A percentile compares a stretch with the other conserved stretches of the same genome.
Conservation (phyloP, 257 asterid species). For the Solanum stenotomum region DNA sequence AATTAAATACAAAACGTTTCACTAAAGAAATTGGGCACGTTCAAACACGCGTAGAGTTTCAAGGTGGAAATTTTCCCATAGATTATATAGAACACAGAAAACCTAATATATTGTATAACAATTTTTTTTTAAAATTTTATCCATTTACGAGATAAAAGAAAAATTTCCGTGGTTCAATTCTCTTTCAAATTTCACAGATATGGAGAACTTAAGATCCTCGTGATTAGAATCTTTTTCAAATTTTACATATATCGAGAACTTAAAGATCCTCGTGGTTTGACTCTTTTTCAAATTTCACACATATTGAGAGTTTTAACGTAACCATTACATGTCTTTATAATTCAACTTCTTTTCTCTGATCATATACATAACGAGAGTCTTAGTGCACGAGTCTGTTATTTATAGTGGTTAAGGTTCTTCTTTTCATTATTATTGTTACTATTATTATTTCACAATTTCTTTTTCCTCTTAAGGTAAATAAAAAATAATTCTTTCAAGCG, state of each 20-base stretch:
- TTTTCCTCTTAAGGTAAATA: not conserved
- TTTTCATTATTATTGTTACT: not conserved
- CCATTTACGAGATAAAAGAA: not conserved
- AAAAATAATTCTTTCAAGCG: not conserved
- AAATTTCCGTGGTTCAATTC: fast-evolving
- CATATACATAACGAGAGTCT: not conserved
- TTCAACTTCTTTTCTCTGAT: not conserved
- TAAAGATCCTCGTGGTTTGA: not conserved
- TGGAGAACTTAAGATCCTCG: fast-evolving
- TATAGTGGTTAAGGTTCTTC: not conserved
- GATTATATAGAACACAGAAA: not conserved
- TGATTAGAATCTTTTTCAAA: fast-evolving
- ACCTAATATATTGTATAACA: not conserved
- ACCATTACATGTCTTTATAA: fast-evolving
- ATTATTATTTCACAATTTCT: not conserved
- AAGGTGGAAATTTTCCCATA: not conserved
- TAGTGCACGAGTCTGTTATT: not conserved
- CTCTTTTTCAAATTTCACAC: not conserved
- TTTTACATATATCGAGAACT: not conserved
- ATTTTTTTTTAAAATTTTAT: not conserved
- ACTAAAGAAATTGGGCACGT: not conserved
- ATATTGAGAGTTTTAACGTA: not conserved
- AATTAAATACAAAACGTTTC: not conserved
- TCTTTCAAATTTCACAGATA: fast-evolving
- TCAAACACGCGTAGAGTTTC: not conserved